phyloP scores from a whole-genome alignment of 2,329 filamentous ascomycete genomes.

The Fusarium globosum region DNA sequence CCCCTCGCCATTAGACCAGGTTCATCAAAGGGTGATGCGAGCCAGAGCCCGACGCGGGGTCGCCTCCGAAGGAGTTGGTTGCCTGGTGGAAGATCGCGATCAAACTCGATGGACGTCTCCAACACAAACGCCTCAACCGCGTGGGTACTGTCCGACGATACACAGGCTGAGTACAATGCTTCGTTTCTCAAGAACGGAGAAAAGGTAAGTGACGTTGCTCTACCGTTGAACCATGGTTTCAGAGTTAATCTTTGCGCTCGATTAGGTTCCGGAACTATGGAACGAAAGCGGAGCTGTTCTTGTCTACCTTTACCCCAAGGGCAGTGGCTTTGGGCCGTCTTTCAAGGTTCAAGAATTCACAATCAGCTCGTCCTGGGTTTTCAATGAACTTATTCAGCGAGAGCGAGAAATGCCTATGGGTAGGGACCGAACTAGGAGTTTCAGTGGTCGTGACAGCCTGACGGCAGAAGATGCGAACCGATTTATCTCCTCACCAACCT shows the following conservation, averaged over 20 bases:
- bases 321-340: conserved; percentile 63
- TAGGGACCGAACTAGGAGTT: conserved; percentile 56
- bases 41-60: conserved; percentile 59
- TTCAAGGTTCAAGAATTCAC: conserved; percentile 69
- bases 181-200: conserved; percentile 64
- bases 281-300: conserved; percentile 68
- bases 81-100: conserved; percentile 62
- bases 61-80: conserved; percentile 66
- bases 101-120: conserved; percentile 57
- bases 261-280: conserved; percentile 73
- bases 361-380: conserved; percentile 64
- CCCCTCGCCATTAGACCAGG: conserved; percentile 45
- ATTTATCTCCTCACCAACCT: conserved; percentile 51
- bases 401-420: conserved; percentile 52
- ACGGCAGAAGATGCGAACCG: conserved; percentile 62
- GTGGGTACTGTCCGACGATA: conserved; percentile 67
- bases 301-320: conserved; percentile 67
- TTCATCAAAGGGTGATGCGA: conserved; percentile 48
- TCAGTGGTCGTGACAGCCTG: conserved; percentile 60
- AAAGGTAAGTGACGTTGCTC: conserved; percentile 56
- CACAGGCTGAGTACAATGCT: conserved; percentile 66
- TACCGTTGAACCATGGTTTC: conserved; percentile 7
- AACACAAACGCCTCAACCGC: conserved; percentile 49
- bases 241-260: conserved; percentile 26
- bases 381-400: conserved; percentile 63